Evolutionary conservation across 179 eudicot genomes (phyloP).

Genomic region (Patellifolia procumbens): DNA sequence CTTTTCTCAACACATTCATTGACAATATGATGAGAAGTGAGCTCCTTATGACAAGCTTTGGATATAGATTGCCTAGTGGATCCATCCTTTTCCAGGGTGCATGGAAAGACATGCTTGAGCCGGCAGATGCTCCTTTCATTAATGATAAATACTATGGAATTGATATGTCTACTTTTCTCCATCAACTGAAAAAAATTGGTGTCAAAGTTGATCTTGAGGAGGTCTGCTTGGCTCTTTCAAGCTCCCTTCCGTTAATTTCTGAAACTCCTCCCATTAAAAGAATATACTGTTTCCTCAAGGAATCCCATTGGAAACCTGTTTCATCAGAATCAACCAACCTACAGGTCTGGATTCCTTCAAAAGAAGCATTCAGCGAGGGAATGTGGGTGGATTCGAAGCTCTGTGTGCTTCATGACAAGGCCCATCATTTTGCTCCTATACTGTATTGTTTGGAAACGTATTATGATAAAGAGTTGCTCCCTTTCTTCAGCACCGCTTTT

Average conservation of each 20-base stretch:
- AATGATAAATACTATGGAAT: conserved; percentile 40
- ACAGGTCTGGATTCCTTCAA: conserved; percentile 31
- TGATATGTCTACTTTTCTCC: conserved; percentile 21
- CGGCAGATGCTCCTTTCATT: conserved; percentile 40
- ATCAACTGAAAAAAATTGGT: conserved; percentile 34
- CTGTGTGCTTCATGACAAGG: conserved; percentile 33
- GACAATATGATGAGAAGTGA: conserved; percentile 31
- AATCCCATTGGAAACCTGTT: conserved; percentile 33
- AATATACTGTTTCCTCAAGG: conserved; percentile 34
- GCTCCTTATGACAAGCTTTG: conserved; percentile 40
- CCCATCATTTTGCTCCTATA: conserved; percentile 24
- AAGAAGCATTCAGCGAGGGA: conserved; percentile 19
- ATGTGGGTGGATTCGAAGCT: conserved; percentile 28
- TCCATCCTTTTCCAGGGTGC: conserved; percentile 30
- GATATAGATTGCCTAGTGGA: conserved; percentile 34
- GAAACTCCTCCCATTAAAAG: conserved; percentile 29
- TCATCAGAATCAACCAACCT: not conserved
- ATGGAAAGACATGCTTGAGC: conserved; percentile 39
- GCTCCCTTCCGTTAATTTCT: conserved; percentile 25
- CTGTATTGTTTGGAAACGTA: conserved; percentile 29
- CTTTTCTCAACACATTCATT: conserved; percentile 16
- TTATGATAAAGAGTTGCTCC: conserved; percentile 28
- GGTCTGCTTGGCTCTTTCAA: conserved; percentile 30
- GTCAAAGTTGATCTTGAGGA: conserved; percentile 39
- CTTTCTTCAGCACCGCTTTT: conserved; percentile 27